These are phyloP conservation scores for Ogataea siamensis DNA, from an alignment of 805 yeast species.

Conservation along the genomic window DNA sequence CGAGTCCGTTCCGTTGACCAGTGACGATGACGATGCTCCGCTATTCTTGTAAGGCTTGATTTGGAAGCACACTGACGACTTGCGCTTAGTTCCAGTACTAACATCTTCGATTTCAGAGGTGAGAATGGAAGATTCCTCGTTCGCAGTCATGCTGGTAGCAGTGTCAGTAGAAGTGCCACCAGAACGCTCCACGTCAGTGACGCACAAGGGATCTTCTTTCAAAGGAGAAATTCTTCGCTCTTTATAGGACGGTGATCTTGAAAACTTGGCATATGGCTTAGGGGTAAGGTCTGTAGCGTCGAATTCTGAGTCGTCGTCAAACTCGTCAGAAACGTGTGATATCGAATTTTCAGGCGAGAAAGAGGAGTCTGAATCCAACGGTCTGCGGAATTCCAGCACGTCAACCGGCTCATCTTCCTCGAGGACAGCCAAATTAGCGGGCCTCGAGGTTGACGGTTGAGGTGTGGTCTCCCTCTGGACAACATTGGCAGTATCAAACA, in stretches of 20 bases:
- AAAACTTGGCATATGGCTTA: slow-evolving; percentile 10
- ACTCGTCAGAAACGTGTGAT: slow-evolving; percentile 23
- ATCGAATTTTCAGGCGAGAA: slow-evolving; percentile 24
- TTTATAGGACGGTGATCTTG: slow-evolving; percentile 20
- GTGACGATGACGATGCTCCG: slow-evolving; percentile 25
- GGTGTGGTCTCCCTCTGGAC: slow-evolving; percentile 31
- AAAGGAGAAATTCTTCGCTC: slow-evolving; percentile 9
- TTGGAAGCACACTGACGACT: slow-evolving; percentile 31
- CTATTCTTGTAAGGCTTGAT: slow-evolving; percentile 20
- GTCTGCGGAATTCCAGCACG: slow-evolving; percentile 11
- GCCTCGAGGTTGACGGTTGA: slow-evolving; percentile 5
- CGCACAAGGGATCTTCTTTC: background rate
- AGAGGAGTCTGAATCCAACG: slow-evolving; percentile 10
- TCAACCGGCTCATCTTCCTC: slow-evolving; percentile 22
- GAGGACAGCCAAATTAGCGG: slow-evolving; percentile 15
- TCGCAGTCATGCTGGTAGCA: slow-evolving; percentile 9
- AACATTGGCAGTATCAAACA: slow-evolving; percentile 36
- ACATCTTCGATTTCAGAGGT: slow-evolving; percentile 26
- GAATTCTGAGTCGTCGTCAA: slow-evolving; percentile 23
- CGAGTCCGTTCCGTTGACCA: slow-evolving; percentile 9
- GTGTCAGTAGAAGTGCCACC: slow-evolving; percentile 12
- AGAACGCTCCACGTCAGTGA: slow-evolving; percentile 11
- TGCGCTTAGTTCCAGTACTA: slow-evolving; percentile 24
- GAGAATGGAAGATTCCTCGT: slow-evolving; percentile 21
- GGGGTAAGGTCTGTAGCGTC: slow-evolving; percentile 16